Evolutionary conservation across 1,284 basidiomycete genomes (phyloP), one percentile per base, ranked within the genome.

Genomic region (Porogramme epimiltina): DNA sequence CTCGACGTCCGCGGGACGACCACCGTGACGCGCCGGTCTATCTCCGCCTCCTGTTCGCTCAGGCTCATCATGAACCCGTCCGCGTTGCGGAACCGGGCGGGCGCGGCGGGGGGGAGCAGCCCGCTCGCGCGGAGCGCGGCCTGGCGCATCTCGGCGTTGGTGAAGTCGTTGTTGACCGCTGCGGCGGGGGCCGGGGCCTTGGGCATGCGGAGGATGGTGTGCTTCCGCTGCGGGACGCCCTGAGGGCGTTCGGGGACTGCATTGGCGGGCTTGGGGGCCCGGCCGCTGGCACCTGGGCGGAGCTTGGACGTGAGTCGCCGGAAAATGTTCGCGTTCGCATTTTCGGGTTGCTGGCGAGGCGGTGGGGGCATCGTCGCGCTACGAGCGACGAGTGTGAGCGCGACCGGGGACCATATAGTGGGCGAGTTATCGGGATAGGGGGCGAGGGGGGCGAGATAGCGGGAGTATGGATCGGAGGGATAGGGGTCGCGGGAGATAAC

Each of bases 41-140:
- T 58, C 39, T 64, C 64, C 34, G 61, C 62, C 59, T 72, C 70
- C 45, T 70, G 61, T 53, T 69, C 63, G 44, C 68, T 69, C 15
- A 71, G 57, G 16, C 65, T 54, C 31, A 58, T 54, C 50, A 56
- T 55, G 47, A 42, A 62, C 19, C 60, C 60, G 33, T 66, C 55
- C 34, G 52, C 51, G 49, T 61, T 61, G 20, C 56, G 47, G 47
- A 55, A 59, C 15, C 26, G 37, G 36, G 19, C 16, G 4, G 42
- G 52, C 26, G 25, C 42, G 19, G 49, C 45, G 8, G 62, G 39
- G 8, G 68, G 66, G 3, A 66, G 45, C 16, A 70, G 63, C 5
- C 69, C 69, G 13, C 62, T 60, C 16, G 63, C 65, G 22, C 64
- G 66, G 16, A 70, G 60, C 1, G 69, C 69, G 13, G 67, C 66